These are phyloP conservation scores for Melampsora abietis-canadensis DNA, from an alignment of 1,284 basidiomycete genomes.

Conservation along the genomic window DNA sequence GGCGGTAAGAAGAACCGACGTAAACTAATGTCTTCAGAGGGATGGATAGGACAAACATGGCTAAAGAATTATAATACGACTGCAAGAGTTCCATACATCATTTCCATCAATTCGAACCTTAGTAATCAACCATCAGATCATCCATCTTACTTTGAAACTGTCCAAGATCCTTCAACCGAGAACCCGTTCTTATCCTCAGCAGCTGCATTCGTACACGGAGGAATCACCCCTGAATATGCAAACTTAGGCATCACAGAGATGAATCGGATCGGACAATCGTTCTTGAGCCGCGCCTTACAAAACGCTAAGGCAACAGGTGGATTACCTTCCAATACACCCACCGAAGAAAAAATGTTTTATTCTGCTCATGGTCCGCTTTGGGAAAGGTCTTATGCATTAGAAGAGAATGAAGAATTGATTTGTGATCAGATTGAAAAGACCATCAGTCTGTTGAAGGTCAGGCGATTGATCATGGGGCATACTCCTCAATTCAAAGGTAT, in stretches of 20 bases:
- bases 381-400: constrained; percentile 72
- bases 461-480: constrained; percentile 88
- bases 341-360: constrained; percentile 69
- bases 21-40: constrained; percentile 64
- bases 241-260: constrained; percentile 64
- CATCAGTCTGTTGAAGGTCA: constrained; percentile 67
- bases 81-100: constrained; percentile 73
- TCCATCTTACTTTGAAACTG: constrained; percentile 66
- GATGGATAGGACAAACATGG: constrained; percentile 78
- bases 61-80: constrained; percentile 78
- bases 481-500: constrained; percentile 84
- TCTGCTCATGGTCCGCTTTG: constrained; percentile 65
- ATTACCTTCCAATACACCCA: constrained; percentile 65
- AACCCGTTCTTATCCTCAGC: constrained; percentile 57
- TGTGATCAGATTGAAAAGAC: constrained; percentile 70
- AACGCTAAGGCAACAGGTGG: constrained; percentile 62
- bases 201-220: constrained; percentile 69
- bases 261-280: constrained; percentile 66
- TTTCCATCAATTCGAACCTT: constrained; percentile 45
- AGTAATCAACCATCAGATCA: neutral
- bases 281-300: constrained; percentile 65
- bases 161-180: constrained; percentile 53
- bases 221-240: constrained; percentile 47
- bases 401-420: constrained; percentile 63
- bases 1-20: constrained; percentile 65